Conservation (phyloP, 73 alveolate species). For the Paramecium tetraurelia region DNA sequence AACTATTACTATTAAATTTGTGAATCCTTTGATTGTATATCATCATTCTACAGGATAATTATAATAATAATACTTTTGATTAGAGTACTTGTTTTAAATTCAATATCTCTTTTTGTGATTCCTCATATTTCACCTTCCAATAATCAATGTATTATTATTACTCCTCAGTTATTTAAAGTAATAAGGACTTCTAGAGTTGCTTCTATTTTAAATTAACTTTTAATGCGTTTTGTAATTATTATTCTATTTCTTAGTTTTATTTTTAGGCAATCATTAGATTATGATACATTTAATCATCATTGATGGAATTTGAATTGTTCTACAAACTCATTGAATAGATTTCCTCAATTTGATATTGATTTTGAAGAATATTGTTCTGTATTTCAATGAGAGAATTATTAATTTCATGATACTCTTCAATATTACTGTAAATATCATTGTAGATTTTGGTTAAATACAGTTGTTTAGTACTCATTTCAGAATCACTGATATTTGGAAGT, state of each 20-base stretch:
- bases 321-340: background rate
- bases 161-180: background rate
- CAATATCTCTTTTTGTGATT: background rate
- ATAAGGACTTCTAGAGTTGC: background rate
- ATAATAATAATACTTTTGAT: background rate
- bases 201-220: conserved; percentile 10
- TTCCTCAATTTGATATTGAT: background rate
- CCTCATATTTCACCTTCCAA: background rate
- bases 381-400: background rate
- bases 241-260: background rate
- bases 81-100: background rate
- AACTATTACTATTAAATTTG: background rate
- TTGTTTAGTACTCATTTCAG: background rate
- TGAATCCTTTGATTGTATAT: background rate
- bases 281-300: background rate
- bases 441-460: conserved; percentile 27
- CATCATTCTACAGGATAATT: background rate
- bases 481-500: background rate
- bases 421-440: conserved; percentile 20
- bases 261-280: background rate
- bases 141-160: background rate
- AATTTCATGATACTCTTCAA: conserved; percentile 21
- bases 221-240: background rate
- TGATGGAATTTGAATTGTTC: background rate
- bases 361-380: background rate